A percentile compares a stretch with the other conserved stretches of the same genome.
Evolutionary conservation across 352 stramenopile species (phyloP).

Genomic region (Pythium rhizo-oryzae): DNA sequence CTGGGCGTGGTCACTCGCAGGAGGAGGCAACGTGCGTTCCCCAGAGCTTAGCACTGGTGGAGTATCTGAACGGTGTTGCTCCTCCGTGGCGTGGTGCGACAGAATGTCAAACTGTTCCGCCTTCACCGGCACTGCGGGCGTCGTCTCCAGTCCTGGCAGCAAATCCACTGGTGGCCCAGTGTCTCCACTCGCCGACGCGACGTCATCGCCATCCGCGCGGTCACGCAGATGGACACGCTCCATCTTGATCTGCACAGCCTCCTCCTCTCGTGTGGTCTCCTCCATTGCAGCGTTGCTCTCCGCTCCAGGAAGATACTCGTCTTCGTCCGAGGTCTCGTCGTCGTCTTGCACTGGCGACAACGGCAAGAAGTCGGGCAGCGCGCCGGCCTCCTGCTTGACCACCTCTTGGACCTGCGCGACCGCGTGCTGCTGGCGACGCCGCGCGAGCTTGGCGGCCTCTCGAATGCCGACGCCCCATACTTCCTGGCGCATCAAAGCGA

Average conservation of each 20-base stretch:
- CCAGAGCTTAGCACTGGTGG: no score
- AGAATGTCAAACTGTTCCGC: not conserved
- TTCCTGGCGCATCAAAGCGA: conserved; percentile 44
- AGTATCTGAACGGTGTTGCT: no score
- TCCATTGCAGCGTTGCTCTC: no score
- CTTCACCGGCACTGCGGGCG: not conserved
- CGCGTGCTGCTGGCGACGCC: conserved; percentile 23
- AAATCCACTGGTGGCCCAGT: not conserved
- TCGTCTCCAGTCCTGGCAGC: not conserved
- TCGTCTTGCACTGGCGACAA: conserved; percentile 10
- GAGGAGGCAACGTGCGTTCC: no score
- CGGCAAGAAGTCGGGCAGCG: conserved; percentile 13
- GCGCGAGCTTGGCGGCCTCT: conserved; percentile 47
- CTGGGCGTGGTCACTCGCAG: no score
- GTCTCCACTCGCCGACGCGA: not conserved
- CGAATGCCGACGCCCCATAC: conserved; percentile 47
- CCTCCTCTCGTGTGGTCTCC: not conserved
- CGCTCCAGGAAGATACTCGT: not conserved
- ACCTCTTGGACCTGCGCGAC: conserved; percentile 9
- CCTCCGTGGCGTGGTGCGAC: not conserved
- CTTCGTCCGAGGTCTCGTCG: conserved; percentile 22
- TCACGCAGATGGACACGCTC: not conserved
- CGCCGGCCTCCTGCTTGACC: conserved; percentile 15
- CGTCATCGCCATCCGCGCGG: no score
- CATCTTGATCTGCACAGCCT: not conserved